These are phyloP conservation scores for Gymnopilus dilepis DNA, from an alignment of 768 basidiomycete species.

Conservation along the genomic window DNA sequence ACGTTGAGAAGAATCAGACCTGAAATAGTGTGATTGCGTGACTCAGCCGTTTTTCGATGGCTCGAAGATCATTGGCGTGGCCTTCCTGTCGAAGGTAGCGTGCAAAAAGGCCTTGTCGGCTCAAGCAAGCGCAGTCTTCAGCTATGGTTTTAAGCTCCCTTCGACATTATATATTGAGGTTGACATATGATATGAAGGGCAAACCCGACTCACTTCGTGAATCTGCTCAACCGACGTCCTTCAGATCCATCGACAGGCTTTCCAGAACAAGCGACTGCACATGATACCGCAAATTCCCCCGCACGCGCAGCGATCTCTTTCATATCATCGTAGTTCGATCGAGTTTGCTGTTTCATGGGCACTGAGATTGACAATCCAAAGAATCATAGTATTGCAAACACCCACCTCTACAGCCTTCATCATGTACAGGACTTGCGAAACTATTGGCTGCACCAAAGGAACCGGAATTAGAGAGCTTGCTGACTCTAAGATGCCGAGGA, in stretches of 20 bases:
- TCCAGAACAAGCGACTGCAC: not conserved
- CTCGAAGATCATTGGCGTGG: not conserved
- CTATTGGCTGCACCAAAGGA: not conserved
- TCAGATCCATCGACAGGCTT: not conserved
- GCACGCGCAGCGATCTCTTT: not conserved
- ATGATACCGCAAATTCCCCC: constrained; percentile 5
- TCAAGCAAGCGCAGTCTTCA: not conserved
- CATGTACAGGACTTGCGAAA: not conserved
- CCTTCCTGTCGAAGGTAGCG: not conserved
- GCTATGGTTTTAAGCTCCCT: not conserved
- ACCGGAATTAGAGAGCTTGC: constrained; percentile 8
- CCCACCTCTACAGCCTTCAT: not conserved
- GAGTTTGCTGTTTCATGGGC: constrained; percentile 4
- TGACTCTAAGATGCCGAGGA: not conserved
- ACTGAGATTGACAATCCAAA: not conserved
- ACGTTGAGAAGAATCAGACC: not conserved
- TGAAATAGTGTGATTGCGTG: not conserved
- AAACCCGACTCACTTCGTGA: not conserved
- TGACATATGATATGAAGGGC: not conserved
- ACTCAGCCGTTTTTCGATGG: not conserved
- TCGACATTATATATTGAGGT: not conserved
- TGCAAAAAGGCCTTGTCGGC: not conserved
- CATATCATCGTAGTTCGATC: constrained; percentile 5
- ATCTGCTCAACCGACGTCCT: not conserved
- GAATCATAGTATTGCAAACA: not conserved